These are phyloP conservation scores for Purpureocillium takamizusanense DNA, from an alignment of 2,329 filamentous ascomycete genomes.

Conservation along the genomic window DNA sequence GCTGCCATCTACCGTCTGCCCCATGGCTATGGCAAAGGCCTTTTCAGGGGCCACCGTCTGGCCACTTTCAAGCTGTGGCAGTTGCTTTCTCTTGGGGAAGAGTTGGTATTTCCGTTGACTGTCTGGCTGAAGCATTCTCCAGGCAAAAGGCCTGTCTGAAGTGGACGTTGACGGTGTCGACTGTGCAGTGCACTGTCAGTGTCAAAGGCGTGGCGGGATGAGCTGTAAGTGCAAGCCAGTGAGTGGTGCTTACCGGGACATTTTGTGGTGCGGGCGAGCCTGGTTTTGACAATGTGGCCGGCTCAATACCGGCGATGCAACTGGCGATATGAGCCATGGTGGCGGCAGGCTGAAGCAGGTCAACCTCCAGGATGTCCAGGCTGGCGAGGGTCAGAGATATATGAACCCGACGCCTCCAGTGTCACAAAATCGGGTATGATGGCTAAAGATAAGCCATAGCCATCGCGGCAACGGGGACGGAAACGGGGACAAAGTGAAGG, in stretches of 20 bases:
- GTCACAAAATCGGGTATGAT: not conserved
- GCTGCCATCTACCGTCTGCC: conserved; percentile 29
- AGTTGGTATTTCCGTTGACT: conserved; percentile 48
- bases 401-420: not conserved
- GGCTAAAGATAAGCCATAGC: not conserved
- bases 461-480: not conserved
- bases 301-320: conserved; percentile 43
- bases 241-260: conserved; percentile 29
- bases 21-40: conserved; percentile 33
- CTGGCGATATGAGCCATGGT: conserved; percentile 55
- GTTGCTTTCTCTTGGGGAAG: conserved; percentile 45
- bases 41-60: conserved; percentile 43
- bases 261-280: conserved; percentile 34
- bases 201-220: not conserved
- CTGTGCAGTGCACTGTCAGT: conserved; percentile 5
- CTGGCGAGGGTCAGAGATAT: not conserved
- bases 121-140: conserved; percentile 51
- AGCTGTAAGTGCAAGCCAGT: not conserved
- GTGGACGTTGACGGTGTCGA: conserved; percentile 1
- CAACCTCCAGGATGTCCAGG: not conserved
- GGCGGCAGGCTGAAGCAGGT: not conserved
- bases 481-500: not conserved
- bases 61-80: conserved; percentile 26
- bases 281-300: conserved; percentile 42
- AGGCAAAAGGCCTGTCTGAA: conserved; percentile 40